phyloP scores from a whole-genome alignment of 768 basidiomycete species.

The Boletus barrowsii region DNA sequence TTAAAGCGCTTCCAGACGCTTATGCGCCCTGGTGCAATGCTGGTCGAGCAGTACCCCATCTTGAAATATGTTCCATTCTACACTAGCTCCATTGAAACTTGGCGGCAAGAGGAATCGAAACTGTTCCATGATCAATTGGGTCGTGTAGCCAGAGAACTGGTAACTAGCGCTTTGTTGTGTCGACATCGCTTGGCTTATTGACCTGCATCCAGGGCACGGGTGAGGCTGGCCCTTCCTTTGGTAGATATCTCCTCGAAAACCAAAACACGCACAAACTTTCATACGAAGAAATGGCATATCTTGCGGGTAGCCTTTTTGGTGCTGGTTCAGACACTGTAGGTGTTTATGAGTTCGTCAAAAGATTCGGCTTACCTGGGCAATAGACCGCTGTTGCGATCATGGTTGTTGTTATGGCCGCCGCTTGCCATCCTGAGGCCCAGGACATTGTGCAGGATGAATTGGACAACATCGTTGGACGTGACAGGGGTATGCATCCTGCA shows the following conservation, averaged over 20 bases:
- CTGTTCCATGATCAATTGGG: constrained; percentile 54
- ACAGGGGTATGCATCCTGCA: constrained; percentile 20
- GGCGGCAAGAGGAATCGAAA: constrained; percentile 52
- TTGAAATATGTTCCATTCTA: constrained; percentile 58
- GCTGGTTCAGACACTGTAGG: constrained; percentile 60
- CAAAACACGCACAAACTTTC: constrained; percentile 53
- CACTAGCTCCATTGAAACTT: constrained; percentile 50
- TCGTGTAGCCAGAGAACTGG: constrained; percentile 45
- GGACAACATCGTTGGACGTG: constrained; percentile 50
- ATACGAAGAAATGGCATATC: constrained; percentile 57
- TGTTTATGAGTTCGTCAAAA: neutral
- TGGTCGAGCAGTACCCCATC: constrained; percentile 37
- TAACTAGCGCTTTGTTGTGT: constrained; percentile 13
- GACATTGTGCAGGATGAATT: constrained; percentile 51
- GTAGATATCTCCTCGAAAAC: constrained; percentile 54
- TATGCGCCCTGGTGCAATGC: constrained; percentile 35
- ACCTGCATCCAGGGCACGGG: constrained; percentile 18
- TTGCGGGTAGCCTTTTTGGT: constrained; percentile 63
- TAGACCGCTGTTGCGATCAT: constrained; percentile 57
- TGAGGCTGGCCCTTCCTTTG: constrained; percentile 43
- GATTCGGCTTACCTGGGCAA: neutral
- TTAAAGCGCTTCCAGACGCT: constrained; percentile 35
- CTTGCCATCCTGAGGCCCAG: constrained; percentile 53
- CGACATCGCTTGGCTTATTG: neutral
- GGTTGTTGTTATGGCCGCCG: constrained; percentile 55